Evolutionary conservation across 768 basidiomycete species (phyloP).

Genomic region (Phallus indusiatus): DNA sequence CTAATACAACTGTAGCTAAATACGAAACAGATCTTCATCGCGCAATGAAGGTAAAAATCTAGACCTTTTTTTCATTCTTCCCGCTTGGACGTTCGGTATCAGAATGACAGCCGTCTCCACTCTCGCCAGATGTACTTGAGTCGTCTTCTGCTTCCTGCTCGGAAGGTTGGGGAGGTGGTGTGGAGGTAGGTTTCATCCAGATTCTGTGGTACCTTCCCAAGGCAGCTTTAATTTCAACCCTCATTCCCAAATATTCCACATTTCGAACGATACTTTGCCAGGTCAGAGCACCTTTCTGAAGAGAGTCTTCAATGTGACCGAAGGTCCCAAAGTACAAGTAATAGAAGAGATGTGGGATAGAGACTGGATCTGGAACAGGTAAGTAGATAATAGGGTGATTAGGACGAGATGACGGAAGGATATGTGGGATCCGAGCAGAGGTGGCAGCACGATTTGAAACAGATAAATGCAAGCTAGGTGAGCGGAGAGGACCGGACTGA

Average conservation of each 20-base stretch:
- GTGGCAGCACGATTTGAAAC: conserved; percentile 20
- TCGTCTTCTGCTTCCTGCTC: not conserved
- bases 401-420: conserved; percentile 51
- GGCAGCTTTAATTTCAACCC: conserved; percentile 66
- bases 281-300: conserved; percentile 52
- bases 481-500: not conserved
- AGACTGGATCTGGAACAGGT: conserved; percentile 64
- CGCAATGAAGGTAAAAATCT: too few relatives aligned
- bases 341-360: conserved; percentile 63
- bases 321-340: conserved; percentile 79
- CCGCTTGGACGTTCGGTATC: not conserved
- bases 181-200: conserved; percentile 37
- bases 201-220: conserved; percentile 65
- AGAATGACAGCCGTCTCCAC: not conserved
- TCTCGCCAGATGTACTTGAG: not conserved
- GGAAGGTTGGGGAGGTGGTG: not conserved
- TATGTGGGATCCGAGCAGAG: conserved; percentile 48
- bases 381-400: conserved; percentile 63
- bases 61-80: not conserved
- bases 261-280: conserved; percentile 89
- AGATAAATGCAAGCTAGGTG: conserved; percentile 7
- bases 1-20: too few relatives aligned
- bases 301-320: conserved; percentile 52
- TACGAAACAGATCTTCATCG: too few relatives aligned
- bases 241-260: conserved; percentile 78